Percentiles rank a stretch among this genome's conserved stretches.
Conservation (phyloP, 2,329 filamentous ascomycete species). For the Diaporthe humulicola region DNA sequence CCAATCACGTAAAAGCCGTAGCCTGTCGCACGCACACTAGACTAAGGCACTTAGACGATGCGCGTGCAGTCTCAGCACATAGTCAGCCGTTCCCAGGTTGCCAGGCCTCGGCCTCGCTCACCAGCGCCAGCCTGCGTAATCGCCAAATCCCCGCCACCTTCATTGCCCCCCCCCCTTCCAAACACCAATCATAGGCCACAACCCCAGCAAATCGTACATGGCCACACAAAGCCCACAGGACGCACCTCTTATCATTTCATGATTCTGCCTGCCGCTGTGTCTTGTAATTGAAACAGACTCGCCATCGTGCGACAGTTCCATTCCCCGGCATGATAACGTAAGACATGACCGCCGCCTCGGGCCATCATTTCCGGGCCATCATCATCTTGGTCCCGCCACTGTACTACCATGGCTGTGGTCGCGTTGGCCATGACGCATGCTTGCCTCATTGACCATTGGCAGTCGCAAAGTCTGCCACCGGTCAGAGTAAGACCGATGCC, state of each 20-base stretch:
- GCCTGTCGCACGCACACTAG: background rate
- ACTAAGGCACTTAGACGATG: background rate
- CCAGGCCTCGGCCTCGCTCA: conserved; percentile 27
- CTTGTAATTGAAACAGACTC: conserved; percentile 22
- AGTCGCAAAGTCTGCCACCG: background rate
- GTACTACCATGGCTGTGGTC: background rate
- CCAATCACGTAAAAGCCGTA: conserved; percentile 25
- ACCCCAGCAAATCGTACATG: background rate
- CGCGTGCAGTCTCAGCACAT: background rate
- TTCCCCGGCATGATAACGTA: conserved; percentile 14
- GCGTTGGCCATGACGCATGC: no score
- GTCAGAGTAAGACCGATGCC: background rate
- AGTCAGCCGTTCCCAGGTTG: conserved; percentile 14
- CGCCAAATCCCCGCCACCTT: conserved; percentile 26
- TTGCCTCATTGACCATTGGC: background rate
- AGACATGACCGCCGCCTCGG: conserved; percentile 8
- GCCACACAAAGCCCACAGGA: conserved; percentile 16
- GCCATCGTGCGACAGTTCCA: conserved; percentile 28
- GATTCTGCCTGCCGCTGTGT: conserved; percentile 25
- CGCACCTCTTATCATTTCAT: background rate
- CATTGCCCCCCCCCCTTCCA: background rate
- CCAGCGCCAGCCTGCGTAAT: conserved; percentile 21
- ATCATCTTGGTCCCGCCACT: conserved; percentile 19
- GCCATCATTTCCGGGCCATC: conserved; percentile 1
- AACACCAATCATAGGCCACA: conserved; percentile 18